Evolutionary conservation across 257 asterid genomes (phyloP).

Genomic region (Ocimum tenuiflorum): DNA sequence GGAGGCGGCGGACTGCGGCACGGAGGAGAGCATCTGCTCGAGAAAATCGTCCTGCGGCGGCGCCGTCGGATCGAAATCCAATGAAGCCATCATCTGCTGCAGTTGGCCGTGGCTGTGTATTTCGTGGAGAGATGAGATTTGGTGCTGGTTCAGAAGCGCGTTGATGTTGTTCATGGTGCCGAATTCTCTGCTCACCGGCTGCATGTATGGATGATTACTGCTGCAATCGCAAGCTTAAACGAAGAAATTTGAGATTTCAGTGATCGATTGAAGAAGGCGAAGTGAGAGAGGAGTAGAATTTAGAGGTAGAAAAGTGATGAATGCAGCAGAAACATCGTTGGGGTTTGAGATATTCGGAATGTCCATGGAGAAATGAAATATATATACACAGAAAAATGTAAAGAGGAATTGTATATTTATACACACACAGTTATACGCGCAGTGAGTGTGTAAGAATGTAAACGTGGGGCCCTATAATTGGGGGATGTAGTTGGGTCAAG

Average conservation of each 20-base stretch:
- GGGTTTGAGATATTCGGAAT: conserved; percentile 29
- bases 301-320: conserved; percentile 12
- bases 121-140: conserved; percentile 44
- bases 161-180: conserved; percentile 45
- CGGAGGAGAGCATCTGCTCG: conserved; percentile 68
- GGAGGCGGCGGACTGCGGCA: conserved; percentile 41
- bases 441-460: not conserved
- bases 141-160: conserved; percentile 46
- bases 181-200: conserved; percentile 36
- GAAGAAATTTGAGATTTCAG: not conserved
- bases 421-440: not conserved
- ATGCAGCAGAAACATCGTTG: conserved; percentile 27
- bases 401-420: not conserved
- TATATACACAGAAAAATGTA: not conserved
- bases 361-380: conserved; percentile 23
- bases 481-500: not conserved
- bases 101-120: conserved; percentile 30
- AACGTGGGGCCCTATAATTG: conserved; percentile 26
- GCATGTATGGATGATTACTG: conserved; percentile 17
- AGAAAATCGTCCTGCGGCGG: conserved; percentile 66
- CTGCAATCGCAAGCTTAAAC: not conserved
- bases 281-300: not conserved
- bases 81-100: conserved; percentile 20
- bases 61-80: conserved; percentile 50
- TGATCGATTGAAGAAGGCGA: conserved; percentile 3